phyloP scores from a whole-genome alignment of 768 basidiomycete species.

The Saitozyma podzolica region DNA sequence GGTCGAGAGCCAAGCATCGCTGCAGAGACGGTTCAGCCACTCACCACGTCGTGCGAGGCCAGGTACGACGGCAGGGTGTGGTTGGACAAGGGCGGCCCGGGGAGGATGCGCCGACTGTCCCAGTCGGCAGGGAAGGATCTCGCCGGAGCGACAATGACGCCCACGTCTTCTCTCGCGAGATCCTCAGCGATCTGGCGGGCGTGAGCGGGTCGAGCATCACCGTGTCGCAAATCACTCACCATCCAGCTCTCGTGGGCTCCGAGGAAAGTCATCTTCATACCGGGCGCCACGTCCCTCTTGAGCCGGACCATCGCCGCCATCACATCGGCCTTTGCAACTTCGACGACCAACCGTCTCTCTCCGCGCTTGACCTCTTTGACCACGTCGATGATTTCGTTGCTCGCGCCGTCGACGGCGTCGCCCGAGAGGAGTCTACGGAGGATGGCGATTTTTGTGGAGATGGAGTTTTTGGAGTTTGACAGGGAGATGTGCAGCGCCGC shows the following conservation, averaged over 20 bases:
- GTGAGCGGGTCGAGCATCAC: no score
- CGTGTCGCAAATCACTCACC: conserved; percentile 32
- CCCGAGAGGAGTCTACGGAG: conserved; percentile 66
- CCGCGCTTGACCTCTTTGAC: conserved; percentile 58
- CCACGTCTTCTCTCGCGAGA: conserved; percentile 66
- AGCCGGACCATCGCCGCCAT: conserved; percentile 67
- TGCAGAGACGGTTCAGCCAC: conserved; percentile 53
- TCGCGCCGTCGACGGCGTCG: conserved; percentile 35
- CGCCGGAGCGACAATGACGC: conserved; percentile 67
- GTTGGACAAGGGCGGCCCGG: conserved; percentile 72
- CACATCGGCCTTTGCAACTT: conserved; percentile 66
- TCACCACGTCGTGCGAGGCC: conserved; percentile 65
- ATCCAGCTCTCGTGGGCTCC: conserved; percentile 51
- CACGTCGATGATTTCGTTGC: conserved; percentile 56
- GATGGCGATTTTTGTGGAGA: conserved; percentile 78
- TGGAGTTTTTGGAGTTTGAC: conserved; percentile 59
- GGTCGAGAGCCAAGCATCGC: background rate
- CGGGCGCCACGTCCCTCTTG: conserved; percentile 64
- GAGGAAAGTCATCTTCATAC: conserved; percentile 54
- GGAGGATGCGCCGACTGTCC: conserved; percentile 65
- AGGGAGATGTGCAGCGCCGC: conserved; percentile 70
- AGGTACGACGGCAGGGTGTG: conserved; percentile 65
- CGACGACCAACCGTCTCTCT: conserved; percentile 64
- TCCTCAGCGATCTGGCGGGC: conserved; percentile 63
- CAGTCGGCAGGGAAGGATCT: conserved; percentile 72